Evolutionary conservation across 2,329 filamentous ascomycete species (phyloP).

Genomic region (Zymoseptoria pseudotritici): DNA sequence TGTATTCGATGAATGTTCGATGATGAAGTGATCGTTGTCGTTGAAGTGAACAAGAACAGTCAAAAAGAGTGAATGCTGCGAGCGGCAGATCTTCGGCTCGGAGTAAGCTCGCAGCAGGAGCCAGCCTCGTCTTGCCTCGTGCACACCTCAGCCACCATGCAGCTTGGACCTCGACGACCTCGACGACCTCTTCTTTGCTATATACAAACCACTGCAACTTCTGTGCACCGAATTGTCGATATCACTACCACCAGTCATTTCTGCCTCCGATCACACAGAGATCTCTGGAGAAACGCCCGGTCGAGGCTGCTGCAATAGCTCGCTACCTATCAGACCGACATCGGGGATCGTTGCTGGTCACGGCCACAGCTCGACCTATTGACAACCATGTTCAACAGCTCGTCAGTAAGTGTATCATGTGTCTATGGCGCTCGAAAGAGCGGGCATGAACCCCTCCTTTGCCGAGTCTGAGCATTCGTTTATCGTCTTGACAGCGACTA

Average conservation of each 20-base stretch:
- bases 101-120: no score
- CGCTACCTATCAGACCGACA: not conserved
- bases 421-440: not conserved
- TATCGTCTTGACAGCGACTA: not conserved
- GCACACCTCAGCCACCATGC: not conserved
- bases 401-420: constrained; percentile 15
- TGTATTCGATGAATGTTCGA: not conserved
- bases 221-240: not conserved
- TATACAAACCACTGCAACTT: not conserved
- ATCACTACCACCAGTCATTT: not conserved
- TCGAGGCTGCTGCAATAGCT: no score
- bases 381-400: constrained; percentile 18
- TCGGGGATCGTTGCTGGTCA: not conserved
- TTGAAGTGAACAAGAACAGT: not conserved
- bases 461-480: not conserved
- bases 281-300: not conserved
- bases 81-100: not conserved
- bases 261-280: not conserved
- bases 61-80: not conserved
- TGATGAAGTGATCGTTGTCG: not conserved
- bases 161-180: not conserved
- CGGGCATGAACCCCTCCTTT: no score
- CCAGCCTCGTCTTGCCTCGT: no score
- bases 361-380: not conserved
- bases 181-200: not conserved